Evolutionary conservation across 768 basidiomycete genomes (phyloP).

Genomic region (Hericium coralloides): DNA sequence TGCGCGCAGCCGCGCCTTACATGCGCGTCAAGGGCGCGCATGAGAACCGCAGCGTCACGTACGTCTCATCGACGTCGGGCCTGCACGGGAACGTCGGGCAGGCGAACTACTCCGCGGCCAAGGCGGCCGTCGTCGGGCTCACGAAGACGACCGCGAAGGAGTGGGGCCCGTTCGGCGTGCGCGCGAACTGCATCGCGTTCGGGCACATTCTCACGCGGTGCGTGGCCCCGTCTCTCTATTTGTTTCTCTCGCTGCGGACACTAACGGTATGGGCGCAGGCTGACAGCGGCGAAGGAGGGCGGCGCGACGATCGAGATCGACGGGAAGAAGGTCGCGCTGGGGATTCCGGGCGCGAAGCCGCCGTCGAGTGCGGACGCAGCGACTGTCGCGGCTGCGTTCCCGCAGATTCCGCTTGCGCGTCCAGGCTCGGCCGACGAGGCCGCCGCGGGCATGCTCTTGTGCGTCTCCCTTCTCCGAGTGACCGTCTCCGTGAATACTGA

Average conservation of each 20-base stretch:
- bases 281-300: constrained; percentile 73
- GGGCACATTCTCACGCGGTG: constrained; percentile 73
- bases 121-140: constrained; percentile 67
- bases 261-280: constrained; percentile 25
- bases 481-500: constrained; percentile 9
- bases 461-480: constrained; percentile 23
- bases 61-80: constrained; percentile 76
- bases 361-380: constrained; percentile 17
- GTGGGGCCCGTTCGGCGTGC: constrained; percentile 77
- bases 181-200: constrained; percentile 75
- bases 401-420: constrained; percentile 56
- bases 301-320: constrained; percentile 71
- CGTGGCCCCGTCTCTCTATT: constrained; percentile 4
- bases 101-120: constrained; percentile 74
- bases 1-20: constrained; percentile 78
- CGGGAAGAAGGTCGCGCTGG: constrained; percentile 78
- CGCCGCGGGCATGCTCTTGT: constrained; percentile 70
- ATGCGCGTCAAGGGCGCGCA: constrained; percentile 61
- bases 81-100: constrained; percentile 86
- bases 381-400: constrained; percentile 30
- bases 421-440: constrained; percentile 70
- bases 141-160: constrained; percentile 86
- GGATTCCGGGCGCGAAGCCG: constrained; percentile 54
- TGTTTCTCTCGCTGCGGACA: background rate
- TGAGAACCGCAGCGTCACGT: constrained; percentile 69